Conservation (phyloP, 352 stramenopile genomes). For the Blastocystis sp. region DNA sequence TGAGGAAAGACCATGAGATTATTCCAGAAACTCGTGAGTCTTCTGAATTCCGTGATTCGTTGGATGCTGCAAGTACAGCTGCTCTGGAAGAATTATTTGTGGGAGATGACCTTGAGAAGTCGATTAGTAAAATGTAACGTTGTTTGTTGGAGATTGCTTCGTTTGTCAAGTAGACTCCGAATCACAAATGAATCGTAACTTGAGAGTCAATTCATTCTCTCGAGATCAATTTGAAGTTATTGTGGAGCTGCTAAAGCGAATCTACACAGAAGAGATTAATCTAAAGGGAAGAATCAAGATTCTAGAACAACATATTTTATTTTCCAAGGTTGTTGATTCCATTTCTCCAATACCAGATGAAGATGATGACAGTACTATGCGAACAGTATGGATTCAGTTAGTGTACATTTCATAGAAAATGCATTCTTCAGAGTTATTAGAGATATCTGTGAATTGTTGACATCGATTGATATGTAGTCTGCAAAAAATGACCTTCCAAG, state of each 20-base stretch:
- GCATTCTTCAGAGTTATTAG: no score
- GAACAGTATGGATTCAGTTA: background rate
- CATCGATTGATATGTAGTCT: background rate
- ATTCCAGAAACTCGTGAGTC: background rate
- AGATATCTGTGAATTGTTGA: no score
- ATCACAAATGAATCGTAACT: background rate
- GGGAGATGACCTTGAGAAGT: background rate
- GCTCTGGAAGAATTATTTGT: background rate
- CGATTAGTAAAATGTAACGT: background rate
- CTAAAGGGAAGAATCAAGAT: constrained; percentile 18
- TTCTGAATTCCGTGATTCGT: background rate
- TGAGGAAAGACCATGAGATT: background rate
- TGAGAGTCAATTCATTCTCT: background rate
- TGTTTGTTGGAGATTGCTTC: constrained; percentile 17
- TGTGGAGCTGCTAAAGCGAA: constrained; percentile 11
- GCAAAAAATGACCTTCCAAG: background rate
- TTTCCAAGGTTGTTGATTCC: background rate
- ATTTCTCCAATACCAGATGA: background rate
- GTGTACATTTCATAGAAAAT: no score
- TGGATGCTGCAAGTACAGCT: background rate
- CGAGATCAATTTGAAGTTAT: background rate
- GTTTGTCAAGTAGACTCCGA: no score
- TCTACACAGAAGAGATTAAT: constrained; percentile 43
- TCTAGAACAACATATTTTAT: background rate
- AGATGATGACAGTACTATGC: background rate